A percentile compares a stretch with the other conserved stretches of the same genome.
Evolutionary conservation across 2,329 filamentous ascomycete species (phyloP).

Genomic region (Alternaria gansuensis): DNA sequence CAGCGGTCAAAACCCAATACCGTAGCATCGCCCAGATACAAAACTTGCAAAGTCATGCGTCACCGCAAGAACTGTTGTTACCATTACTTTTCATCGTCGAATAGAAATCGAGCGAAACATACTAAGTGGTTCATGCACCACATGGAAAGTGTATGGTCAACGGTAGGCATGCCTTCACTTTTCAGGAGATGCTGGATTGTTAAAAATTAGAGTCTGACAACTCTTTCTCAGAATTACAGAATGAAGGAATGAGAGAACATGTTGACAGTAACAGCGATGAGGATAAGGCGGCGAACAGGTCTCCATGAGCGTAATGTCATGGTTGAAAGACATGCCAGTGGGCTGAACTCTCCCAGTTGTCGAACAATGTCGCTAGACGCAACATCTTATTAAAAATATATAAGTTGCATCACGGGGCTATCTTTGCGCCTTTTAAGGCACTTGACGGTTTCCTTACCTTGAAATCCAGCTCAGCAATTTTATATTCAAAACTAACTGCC

Average conservation of each 20-base stretch:
- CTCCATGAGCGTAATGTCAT: neutral
- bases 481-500: too few species aligned
- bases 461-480: too few species aligned
- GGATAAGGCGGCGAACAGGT: neutral
- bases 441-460: too few species aligned
- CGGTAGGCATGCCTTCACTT: neutral
- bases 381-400: too few species aligned
- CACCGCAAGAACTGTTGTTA: neutral
- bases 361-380: too few species aligned
- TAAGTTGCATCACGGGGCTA: too few species aligned
- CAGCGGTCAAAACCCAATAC: neutral
- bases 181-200: neutral
- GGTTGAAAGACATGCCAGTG: neutral
- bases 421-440: too few species aligned
- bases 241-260: too few species aligned
- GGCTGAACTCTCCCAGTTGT: too few species aligned
- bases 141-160: neutral
- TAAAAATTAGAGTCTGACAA: neutral
- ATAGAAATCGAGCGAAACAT: neutral
- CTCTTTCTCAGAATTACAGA: neutral
- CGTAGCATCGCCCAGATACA: neutral
- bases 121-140: neutral
- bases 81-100: neutral
- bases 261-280: neutral
- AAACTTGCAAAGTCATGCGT: neutral